These are phyloP conservation scores for Sechiopsis laciniata DNA, from an alignment of 306 rosid species.

Conservation along the genomic window DNA sequence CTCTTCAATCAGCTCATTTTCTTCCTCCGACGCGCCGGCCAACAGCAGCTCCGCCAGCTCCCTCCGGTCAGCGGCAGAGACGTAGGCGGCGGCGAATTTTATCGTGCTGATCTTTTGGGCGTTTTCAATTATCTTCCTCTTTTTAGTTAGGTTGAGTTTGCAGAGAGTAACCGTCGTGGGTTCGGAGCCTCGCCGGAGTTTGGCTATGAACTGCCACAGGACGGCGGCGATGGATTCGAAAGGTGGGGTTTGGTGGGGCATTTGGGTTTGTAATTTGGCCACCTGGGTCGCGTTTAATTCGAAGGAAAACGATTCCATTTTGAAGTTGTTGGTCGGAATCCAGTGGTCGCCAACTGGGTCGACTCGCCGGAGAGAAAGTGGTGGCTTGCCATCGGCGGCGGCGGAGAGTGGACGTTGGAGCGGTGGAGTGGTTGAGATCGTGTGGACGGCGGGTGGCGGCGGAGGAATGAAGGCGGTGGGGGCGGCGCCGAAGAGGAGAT, in stretches of 20 bases:
- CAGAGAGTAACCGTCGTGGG: constrained; percentile 56
- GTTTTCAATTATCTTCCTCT: constrained; percentile 35
- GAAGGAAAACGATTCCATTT: constrained; percentile 68
- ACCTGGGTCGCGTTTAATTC: constrained; percentile 41
- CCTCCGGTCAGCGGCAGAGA: constrained; percentile 30
- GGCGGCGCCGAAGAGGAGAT: constrained; percentile 16
- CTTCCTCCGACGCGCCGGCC: constrained; percentile 34
- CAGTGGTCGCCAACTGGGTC: constrained; percentile 80
- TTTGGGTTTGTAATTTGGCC: constrained; percentile 32
- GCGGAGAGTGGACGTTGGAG: background rate
- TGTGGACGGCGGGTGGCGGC: constrained; percentile 29
- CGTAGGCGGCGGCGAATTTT: constrained; percentile 31
- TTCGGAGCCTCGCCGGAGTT: constrained; percentile 33
- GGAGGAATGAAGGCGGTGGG: constrained; percentile 24
- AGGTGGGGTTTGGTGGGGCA: constrained; percentile 32
- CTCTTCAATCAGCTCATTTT: constrained; percentile 37
- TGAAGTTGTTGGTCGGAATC: constrained; percentile 43
- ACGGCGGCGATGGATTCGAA: constrained; percentile 65
- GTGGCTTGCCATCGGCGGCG: constrained; percentile 24
- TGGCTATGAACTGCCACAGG: constrained; percentile 60
- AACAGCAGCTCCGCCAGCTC: constrained; percentile 49
- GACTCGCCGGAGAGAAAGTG: constrained; percentile 37
- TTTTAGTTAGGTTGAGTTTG: constrained; percentile 23
- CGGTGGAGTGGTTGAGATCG: background rate
- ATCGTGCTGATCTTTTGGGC: constrained; percentile 53